Base-by-base conservation (phyloP, 768 basidiomycete genomes). In the Porpolomopsis calyptriformis region DNA sequence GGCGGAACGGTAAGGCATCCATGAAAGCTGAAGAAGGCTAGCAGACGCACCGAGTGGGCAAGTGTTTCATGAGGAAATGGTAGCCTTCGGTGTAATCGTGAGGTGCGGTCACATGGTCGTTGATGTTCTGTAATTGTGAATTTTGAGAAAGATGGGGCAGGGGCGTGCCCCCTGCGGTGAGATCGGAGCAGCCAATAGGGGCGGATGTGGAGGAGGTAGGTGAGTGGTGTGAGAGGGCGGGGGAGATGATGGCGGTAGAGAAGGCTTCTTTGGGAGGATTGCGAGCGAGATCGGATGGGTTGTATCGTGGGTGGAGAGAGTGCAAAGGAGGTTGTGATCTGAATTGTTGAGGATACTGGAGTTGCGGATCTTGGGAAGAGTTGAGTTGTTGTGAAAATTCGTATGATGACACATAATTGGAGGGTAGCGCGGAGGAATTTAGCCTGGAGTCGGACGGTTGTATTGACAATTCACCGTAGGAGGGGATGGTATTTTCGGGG, bases 51-150 rank as follows among this genome's bases (percentile, higher is more conserved):
- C 83, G 77, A 55, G 69, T 76, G 35, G 83, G 83, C 42, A 98
- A 70, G 64, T 91, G 86, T 66, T 90, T 87, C 90, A 98, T 97
- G 54, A 97, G 70, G 61, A 86, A 88, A 61, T 96, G 94, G 60
- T 97, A 97, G 18, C 91, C 91, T 68, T 96, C 85, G 12, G 90
- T 94, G 57, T 97, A 96, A 60, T 94, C 91, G 58, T 91, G 94
- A 4, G 90, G 85, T 57, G 76, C 71, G 12, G 80, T 77, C 37
- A 82, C 72, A 75, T 79, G 60, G 65, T 78, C 71, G 69, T 72
- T 66, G 69, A 86, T 64, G 67, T 74, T 66, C 68, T 80, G 72
- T 49, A 76, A 56, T 51, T 69, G 64, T 3, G 68, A 69, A 24
- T 60, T 56, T 45, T 57, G 53, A 4, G 54, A 57, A 19, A 56